Evolutionary conservation across 257 asterid species (phyloP), one percentile per base, ranked within the genome.

Genomic region (Rauvolfia tetraphylla): DNA sequence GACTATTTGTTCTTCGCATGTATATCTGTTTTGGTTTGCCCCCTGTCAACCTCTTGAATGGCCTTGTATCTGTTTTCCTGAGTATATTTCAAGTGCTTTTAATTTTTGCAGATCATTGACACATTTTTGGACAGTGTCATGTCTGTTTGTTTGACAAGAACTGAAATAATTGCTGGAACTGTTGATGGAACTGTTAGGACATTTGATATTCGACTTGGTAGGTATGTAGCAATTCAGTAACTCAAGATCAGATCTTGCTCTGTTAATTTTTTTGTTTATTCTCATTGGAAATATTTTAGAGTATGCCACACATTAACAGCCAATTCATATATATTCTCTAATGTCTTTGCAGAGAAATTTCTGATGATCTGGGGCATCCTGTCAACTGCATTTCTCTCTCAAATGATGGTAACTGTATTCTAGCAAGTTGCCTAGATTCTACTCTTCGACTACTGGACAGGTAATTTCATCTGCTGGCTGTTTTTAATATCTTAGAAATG

Each of bases 151-250:
- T 82, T 94, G 78, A 88, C 97, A 9, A 87, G 91, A 86, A 86
- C 90, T 78, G 97, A 94, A 87, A 92, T 94, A 80, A 90, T 94
- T 85, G 98, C 91, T 77, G 98, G 97, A 87, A 89, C 97, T 87
- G 98, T 94, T 46, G 98, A 94, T 82, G 98, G 98, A 82, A 90
- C 97, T 76, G 95, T 92, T 86, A 90, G 96, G 56, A 94, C 98
- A 75, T 92, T 94, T 86, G 98, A 94, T 82, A 90, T 94, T 78
- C 88, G 98, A 75, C 88, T 88, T 46, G 98, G 98, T 84, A 88
- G 97, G 98, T 94, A 94, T 36, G 97, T 88, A 76, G 65, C 78
- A 68, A 81, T 54, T 73, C 12, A 25, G 62, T 75, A 79, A 44
- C 67, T 44, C 58, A 38, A 70, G 53, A 25, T 18, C n/a, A 5